Evolutionary conservation across 129 eudicot genomes (phyloP).

Genomic region (Erigeron canadensis): DNA sequence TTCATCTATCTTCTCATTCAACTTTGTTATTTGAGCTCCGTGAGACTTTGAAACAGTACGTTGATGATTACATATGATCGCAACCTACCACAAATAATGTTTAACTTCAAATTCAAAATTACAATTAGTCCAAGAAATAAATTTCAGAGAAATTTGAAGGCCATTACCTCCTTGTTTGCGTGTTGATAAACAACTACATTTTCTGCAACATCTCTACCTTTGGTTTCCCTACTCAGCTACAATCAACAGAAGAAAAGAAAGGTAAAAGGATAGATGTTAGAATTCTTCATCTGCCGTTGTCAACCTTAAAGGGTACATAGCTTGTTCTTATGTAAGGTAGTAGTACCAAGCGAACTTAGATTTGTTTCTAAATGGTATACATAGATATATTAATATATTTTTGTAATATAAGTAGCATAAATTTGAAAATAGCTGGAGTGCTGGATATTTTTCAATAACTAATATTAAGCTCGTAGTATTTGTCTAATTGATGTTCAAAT

Average conservation of each 20-base stretch:
- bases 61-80: conserved; percentile 96
- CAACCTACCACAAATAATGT: conserved; percentile 58
- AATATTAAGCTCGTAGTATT: background rate
- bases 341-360: background rate
- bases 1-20: conserved; percentile 76
- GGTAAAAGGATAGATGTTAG: background rate
- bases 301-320: background rate
- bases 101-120: conserved; percentile 14
- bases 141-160: background rate
- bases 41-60: conserved; percentile 94
- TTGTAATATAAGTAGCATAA: too few species aligned
- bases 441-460: background rate
- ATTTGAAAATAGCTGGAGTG: too few species aligned
- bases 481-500: background rate
- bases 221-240: conserved; percentile 71
- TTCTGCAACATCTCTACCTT: conserved; percentile 66
- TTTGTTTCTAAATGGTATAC: background rate
- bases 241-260: conserved; percentile 2
- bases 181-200: conserved; percentile 68
- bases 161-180: conserved; percentile 89
- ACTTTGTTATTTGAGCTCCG: conserved; percentile 60
- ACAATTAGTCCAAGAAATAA: conserved; percentile 3
- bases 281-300: background rate
- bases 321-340: conserved; percentile 2
- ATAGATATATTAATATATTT: too few species aligned